Base-by-base conservation (phyloP, 805 yeast genomes). In the Saccharomyces jurei region DNA sequence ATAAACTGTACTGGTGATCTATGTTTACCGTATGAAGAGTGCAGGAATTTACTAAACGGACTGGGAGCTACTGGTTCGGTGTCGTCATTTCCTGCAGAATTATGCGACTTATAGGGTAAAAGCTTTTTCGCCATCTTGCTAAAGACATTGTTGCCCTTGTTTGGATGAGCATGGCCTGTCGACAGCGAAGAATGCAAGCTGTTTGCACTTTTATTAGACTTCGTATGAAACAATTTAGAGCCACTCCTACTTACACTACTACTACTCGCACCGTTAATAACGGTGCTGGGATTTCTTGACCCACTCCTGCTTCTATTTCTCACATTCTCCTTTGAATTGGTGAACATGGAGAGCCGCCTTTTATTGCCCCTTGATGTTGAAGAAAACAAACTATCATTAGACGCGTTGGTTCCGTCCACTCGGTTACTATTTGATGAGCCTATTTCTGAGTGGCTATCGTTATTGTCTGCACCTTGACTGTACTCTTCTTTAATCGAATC, bases 1-100 rank as follows among this genome's bases (percentile, higher is more conserved):
- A 65, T 61, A 51, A 66, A 66, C 48, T 68, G 67, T 6, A 67
- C 62, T 9, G 69, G 66, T 1, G 68, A 59, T 55, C 62, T 66
- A 54, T 68, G 71, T 49, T 63, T 66, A 17, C 60, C 62, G 49
- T 65, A 65, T 4, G 69, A 63, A 10, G 69, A 64, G 56, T 68
- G 71, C 36, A 68, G 56, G 58, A 68, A 67, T 54, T 64, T 67
- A 51, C 67, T 63, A 48, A 68, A 53, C 2, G 71, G 59, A 36
- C 54, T 64, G 9, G 70, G 68, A 5, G 62, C 46, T 5, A 56
- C 63, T 11, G 63, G 61, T 36, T 67, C 71, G 13, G 48, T 48
- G 9, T 47, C 58, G 30, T 62, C 67, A 21, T 63, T 60, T n/a
- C 54, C 53, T 8, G 53, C 52, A 30, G 58, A 56, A 46, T 63